Percentiles rank a stretch among this genome's conserved stretches.
phyloP scores from a whole-genome alignment of 441 rosid species.

The Populus tomentosa region DNA sequence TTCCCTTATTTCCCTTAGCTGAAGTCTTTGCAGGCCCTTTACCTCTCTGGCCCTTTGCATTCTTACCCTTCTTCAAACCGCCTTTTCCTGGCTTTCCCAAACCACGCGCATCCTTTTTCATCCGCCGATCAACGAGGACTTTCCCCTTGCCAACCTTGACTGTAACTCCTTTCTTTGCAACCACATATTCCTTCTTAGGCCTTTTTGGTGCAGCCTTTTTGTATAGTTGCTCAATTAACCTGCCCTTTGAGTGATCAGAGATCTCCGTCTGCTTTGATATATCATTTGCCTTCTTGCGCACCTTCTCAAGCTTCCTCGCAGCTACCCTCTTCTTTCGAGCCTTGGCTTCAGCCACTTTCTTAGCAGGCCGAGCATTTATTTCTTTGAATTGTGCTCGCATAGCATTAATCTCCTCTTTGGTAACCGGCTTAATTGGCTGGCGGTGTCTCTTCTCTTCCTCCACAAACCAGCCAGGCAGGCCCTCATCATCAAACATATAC shows the following conservation, averaged over 20 bases:
- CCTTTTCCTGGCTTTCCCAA: constrained; percentile 51
- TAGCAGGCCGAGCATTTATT: constrained; percentile 88
- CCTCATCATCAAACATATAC: constrained; percentile 68
- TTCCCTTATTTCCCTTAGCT: constrained; percentile 27
- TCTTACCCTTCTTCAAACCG: constrained; percentile 51
- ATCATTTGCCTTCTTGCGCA: constrained; percentile 82
- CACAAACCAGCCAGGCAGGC: constrained; percentile 80
- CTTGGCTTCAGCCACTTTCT: constrained; percentile 95
- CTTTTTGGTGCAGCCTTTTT: constrained; percentile 72
- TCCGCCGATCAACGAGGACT: constrained; percentile 78
- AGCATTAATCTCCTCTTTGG: constrained; percentile 83
- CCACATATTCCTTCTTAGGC: constrained; percentile 75
- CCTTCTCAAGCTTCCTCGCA: constrained; percentile 71
- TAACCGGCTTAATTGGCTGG: constrained; percentile 66
- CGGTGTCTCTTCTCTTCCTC: constrained; percentile 85
- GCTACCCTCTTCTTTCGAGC: constrained; percentile 82
- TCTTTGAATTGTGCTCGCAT: constrained; percentile 88
- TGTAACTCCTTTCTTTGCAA: constrained; percentile 91
- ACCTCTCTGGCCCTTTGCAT: constrained; percentile 33
- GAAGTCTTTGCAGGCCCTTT: constrained; percentile 33
- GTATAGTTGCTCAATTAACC: constrained; percentile 78
- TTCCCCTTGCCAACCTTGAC: constrained; percentile 83
- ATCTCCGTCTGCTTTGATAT: constrained; percentile 79
- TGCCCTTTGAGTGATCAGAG: constrained; percentile 72
- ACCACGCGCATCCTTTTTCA: constrained; percentile 73